Evolutionary conservation across 1,284 basidiomycete genomes (phyloP).

Genomic region (Inonotus obliquus): DNA sequence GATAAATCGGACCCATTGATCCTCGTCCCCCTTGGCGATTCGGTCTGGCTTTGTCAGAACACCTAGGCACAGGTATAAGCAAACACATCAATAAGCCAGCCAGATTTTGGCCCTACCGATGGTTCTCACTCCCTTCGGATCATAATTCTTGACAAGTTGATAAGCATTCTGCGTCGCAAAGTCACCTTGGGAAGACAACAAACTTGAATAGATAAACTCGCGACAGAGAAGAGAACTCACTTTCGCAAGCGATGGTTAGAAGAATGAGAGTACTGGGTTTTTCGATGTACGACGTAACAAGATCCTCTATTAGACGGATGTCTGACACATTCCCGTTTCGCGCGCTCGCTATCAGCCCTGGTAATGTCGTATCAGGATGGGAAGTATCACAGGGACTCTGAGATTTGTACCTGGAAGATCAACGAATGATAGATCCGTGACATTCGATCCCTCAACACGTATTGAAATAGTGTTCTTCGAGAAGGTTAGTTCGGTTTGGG

Average conservation of each 20-base stretch:
- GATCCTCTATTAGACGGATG: conserved; percentile 55
- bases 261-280: conserved; percentile 65
- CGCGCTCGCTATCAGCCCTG: conserved; percentile 63
- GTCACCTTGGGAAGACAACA: conserved; percentile 44
- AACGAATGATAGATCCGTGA: conserved; percentile 68
- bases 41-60: conserved; percentile 81
- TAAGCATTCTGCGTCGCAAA: conserved; percentile 73
- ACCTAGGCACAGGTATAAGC: conserved; percentile 35
- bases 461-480: conserved; percentile 61
- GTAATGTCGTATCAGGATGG: background rate
- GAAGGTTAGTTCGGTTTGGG: conserved; percentile 43
- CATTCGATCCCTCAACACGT: conserved; percentile 59
- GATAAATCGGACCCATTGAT: conserved; percentile 54
- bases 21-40: conserved; percentile 58
- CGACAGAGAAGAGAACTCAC: conserved; percentile 34
- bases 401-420: conserved; percentile 57
- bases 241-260: conserved; percentile 68
- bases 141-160: conserved; percentile 49
- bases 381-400: background rate
- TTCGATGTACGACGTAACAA: conserved; percentile 57
- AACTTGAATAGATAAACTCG: background rate
- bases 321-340: conserved; percentile 46
- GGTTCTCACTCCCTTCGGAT: conserved; percentile 58
- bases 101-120: conserved; percentile 45
- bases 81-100: background rate